phyloP scores from a whole-genome alignment of 805 yeast species.

The Starmerella vitae region DNA sequence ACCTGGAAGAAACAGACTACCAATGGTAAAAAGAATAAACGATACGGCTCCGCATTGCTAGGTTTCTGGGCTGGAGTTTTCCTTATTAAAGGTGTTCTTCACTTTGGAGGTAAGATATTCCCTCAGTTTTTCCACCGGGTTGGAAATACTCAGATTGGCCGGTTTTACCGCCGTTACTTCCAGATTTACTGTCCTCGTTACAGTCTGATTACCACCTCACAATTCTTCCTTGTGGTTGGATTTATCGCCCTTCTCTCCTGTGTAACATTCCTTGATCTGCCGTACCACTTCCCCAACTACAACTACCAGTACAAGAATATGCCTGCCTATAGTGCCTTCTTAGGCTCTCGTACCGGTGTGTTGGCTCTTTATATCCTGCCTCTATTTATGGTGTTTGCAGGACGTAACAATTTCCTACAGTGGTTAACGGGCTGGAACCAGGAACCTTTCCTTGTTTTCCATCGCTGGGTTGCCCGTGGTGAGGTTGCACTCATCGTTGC shows the following conservation, averaged over 20 bases:
- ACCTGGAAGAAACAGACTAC: not conserved
- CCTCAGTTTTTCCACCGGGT: not conserved
- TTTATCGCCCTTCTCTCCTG: constrained; percentile 26
- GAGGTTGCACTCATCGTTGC: constrained; percentile 20
- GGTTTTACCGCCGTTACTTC: not conserved
- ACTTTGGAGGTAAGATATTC: constrained; percentile 2
- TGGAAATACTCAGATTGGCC: not conserved
- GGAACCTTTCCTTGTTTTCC: constrained; percentile 45
- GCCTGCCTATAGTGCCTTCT: constrained; percentile 2
- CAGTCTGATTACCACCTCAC: constrained; percentile 31
- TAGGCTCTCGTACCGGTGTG: constrained; percentile 15
- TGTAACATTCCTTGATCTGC: constrained; percentile 20
- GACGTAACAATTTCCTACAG: constrained; percentile 56
- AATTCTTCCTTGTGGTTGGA: constrained; percentile 28
- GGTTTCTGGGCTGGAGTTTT: constrained; percentile 17
- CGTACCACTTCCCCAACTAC: constrained; percentile 8
- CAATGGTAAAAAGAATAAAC: constrained; percentile 3
- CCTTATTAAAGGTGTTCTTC: constrained; percentile 2
- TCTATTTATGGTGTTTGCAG: constrained; percentile 35
- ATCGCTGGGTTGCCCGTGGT: constrained; percentile 29
- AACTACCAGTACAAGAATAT: constrained; percentile 1
- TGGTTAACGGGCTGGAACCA: constrained; percentile 48
- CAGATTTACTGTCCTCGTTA: constrained; percentile 5
- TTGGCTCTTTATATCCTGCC: constrained; percentile 21
- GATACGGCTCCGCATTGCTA: constrained; percentile 12